Evolutionary conservation across 2,329 filamentous ascomycete genomes (phyloP), one percentile per base, ranked within the genome.

Genomic region (Aspergillus costaricaensis): DNA sequence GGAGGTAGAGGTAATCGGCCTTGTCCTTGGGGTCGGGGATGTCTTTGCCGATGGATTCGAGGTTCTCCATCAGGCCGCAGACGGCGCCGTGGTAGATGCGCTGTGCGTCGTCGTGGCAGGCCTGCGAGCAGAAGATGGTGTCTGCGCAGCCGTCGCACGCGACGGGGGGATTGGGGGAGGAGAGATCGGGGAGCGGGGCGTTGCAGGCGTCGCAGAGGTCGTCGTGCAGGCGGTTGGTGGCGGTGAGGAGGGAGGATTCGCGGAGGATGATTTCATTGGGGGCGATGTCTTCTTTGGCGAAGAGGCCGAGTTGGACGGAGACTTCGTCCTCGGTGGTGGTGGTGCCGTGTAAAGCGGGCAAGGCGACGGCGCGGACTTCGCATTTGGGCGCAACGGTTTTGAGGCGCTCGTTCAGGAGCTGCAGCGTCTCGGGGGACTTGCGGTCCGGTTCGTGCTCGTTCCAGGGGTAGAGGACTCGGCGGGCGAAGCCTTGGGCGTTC

Each of bases 121-220:
- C 71, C 65, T 80, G 73, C 61, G 83, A 84, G 75, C 86, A 89
- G 74, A 88, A 89, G 63, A 87, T 81, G 15, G 80, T 82, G 58
- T 86, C 84, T 60, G 82, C 79, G 71, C 85, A 88, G 32, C 82
- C 80, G 39, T 80, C 76, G 67, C 85, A 88, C 2, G 77, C 72
- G 6, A 82, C 76, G 5, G 80, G 73, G 1, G 72, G 72, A 1
- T 68, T 67, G 4, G 64, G 61, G 9, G 73, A 68, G 0, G 70
- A 76, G 38, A 91, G 78, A 0, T 83, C 82, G 0, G 90, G 91
- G 5, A 96, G 83, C 23, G 86, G 85, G 7, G 85, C 83, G 68
- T 92, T 92, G 75, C 94, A 98, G 14, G 92, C 92, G 75, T 98
- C 94, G 76, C 94, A 98, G 30, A 94, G 84, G 4, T 90, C 83